These are phyloP conservation scores for Pinus taeda DNA, from an alignment of 75 land plant species.

Conservation along the genomic window DNA sequence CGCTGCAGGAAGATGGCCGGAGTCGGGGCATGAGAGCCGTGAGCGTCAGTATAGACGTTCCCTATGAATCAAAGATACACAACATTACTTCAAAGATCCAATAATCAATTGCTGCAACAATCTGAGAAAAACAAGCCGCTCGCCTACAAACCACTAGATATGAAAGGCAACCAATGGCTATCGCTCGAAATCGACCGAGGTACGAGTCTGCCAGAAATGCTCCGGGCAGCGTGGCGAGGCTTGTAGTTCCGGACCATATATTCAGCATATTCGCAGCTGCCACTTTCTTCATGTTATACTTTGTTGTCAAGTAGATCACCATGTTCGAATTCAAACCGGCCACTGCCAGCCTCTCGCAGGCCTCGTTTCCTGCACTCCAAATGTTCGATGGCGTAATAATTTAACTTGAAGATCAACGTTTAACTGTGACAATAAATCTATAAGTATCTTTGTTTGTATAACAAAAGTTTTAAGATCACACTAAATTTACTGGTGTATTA, in stretches of 20 bases:
- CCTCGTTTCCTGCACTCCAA: constrained; percentile 65
- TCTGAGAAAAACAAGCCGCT: not conserved
- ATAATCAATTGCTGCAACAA: not conserved
- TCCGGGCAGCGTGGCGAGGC: constrained; percentile 53
- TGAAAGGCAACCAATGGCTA: constrained; percentile 36
- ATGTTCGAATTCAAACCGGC: constrained; percentile 46
- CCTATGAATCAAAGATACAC: not conserved
- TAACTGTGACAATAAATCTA: too few relatives aligned
- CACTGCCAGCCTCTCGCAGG: constrained; percentile 64
- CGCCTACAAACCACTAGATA: constrained; percentile 24
- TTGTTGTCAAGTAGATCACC: constrained; percentile 40
- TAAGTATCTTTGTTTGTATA: too few relatives aligned
- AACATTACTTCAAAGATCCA: too few relatives aligned
- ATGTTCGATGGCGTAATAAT: constrained; percentile 7
- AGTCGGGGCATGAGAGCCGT: constrained; percentile 15
- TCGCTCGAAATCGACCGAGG: constrained; percentile 51
- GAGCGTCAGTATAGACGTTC: constrained; percentile 18
- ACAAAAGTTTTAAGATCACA: too few relatives aligned
- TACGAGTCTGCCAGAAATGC: constrained; percentile 69
- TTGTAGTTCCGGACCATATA: constrained; percentile 53
- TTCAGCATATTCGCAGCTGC: constrained; percentile 44
- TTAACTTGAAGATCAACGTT: too few relatives aligned
- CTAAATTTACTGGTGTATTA: too few relatives aligned
- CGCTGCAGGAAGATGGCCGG: constrained; percentile 5
- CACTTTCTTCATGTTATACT: constrained; percentile 50